Evolutionary conservation across 2,329 filamentous ascomycete species (phyloP), one percentile per base, ranked within the genome.

Genomic region (Alternaria viburni): DNA sequence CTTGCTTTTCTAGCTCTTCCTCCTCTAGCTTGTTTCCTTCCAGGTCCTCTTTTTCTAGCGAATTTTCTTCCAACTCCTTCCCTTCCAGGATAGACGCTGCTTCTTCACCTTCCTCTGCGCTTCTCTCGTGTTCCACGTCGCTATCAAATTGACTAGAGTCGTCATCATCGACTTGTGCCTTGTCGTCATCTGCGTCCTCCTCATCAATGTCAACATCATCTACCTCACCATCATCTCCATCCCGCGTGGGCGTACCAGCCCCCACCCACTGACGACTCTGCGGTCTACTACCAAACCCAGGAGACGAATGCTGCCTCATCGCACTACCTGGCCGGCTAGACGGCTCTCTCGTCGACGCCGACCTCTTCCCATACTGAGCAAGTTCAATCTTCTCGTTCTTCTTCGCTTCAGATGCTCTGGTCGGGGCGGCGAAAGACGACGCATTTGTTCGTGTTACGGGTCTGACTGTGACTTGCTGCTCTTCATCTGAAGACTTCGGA

Each of bases 341-440:
- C 15, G 17, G 17, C 4, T 19, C 46, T 2, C n/a, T 61, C 8
- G 5, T n/a, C n/a, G 28, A 50, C 36, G 3, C 17, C 23, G 1
- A 3, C n/a, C 15, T 55, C 23, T 43, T 58, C 10, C 32, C n/a
- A 3, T 17, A 25, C 7, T 17, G 23, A 15, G 45, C n/a, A 50
- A 57, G 21, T 30, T 59, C 60, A 19, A 63, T 17, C 15, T 60
- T 63, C 6, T 63, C 60, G 4, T 57, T 57, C 41, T 63, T 55
- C 43, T 59, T 65, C 15, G 63, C 63, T 21, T 49, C 43, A 1
- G 56, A 65, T 2, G 60, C 51, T 12, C 49, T 59, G 1, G 63
- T 65, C 19, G 51, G 60, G 9, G 56, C 52, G 13, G 52, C 47
- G 6, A 59, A 65, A 0, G 46, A 57, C 6, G 59, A 52, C 15